These are phyloP conservation scores for Linnemannia zychae DNA, from an alignment of 192 early-diverging fungal genomes.

Conservation along the genomic window DNA sequence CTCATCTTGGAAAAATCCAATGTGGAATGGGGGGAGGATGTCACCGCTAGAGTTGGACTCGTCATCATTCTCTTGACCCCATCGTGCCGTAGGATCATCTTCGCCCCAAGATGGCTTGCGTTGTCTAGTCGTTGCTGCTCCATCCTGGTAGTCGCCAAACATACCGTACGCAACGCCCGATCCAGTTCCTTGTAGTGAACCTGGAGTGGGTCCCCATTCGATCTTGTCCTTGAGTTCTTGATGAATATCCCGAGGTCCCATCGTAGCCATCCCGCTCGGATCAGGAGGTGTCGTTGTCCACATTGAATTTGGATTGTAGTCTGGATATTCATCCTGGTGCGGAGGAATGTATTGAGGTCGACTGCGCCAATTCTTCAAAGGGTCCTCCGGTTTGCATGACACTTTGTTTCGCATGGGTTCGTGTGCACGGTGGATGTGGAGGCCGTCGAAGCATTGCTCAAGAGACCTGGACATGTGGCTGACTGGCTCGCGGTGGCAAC, in stretches of 20 bases:
- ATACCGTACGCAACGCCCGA: neutral
- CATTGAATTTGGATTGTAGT: slow-evolving; percentile 32
- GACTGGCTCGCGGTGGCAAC: slow-evolving; percentile 26
- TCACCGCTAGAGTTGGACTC: neutral
- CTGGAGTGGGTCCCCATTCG: slow-evolving; percentile 27
- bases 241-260: slow-evolving; percentile 8
- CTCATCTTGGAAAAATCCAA: slow-evolving; percentile 33
- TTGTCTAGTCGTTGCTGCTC: neutral
- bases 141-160: slow-evolving; percentile 9
- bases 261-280: neutral
- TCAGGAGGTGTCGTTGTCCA: slow-evolving; percentile 54
- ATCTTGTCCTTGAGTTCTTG: slow-evolving; percentile 42
- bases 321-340: slow-evolving; percentile 14
- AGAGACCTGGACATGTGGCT: slow-evolving; percentile 10
- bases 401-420: slow-evolving; percentile 24
- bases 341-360: slow-evolving; percentile 29
- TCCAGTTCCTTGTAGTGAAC: slow-evolving; percentile 16
- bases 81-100: slow-evolving; percentile 20
- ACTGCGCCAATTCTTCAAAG: slow-evolving; percentile 35
- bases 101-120: slow-evolving; percentile 48
- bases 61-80: neutral
- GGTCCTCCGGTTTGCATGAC: slow-evolving; percentile 15
- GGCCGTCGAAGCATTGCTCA: slow-evolving; percentile 16
- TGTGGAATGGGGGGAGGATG: slow-evolving; percentile 8
- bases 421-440: slow-evolving; percentile 28